Percentiles rank a stretch among this genome's conserved stretches.
Conservation (phyloP, 139 green algal genomes). For the Chlorella ohadii region DNA sequence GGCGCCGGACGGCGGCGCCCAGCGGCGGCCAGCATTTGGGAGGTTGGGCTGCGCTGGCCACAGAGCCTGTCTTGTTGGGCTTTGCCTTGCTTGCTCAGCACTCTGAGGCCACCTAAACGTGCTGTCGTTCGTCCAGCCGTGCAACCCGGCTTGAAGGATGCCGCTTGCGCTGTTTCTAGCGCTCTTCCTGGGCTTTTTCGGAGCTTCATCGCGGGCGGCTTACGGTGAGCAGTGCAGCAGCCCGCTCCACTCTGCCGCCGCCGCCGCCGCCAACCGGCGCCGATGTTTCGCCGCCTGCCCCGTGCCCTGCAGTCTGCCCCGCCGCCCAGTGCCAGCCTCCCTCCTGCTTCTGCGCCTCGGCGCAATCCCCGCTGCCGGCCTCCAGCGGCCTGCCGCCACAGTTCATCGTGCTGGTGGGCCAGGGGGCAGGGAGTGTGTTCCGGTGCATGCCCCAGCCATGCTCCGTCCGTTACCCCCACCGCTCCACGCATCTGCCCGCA, state of each 20-base stretch:
- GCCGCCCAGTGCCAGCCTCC: not conserved
- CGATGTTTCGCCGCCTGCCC: not conserved
- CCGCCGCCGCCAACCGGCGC: not conserved
- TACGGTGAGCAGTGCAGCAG: not conserved
- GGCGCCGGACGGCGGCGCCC: too few relatives aligned
- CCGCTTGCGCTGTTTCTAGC: not conserved
- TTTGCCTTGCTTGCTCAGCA: too few relatives aligned
- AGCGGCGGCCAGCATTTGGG: too few relatives aligned
- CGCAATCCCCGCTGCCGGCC: not conserved
- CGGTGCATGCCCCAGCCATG: too few relatives aligned
- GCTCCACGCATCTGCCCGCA: not conserved
- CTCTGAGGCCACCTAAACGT: too few relatives aligned
- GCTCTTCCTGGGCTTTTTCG: not conserved
- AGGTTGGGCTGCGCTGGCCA: too few relatives aligned
- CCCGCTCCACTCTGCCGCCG: not conserved
- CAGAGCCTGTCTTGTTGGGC: too few relatives aligned
- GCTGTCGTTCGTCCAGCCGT: too few relatives aligned
- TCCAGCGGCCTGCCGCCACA: not conserved
- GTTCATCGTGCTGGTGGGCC: constrained; percentile 7
- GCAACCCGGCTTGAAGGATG: not conserved
- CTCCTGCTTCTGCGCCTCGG: not conserved
- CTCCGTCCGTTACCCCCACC: not conserved
- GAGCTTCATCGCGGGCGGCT: too few relatives aligned
- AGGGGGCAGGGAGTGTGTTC: not conserved
- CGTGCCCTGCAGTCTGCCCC: not conserved